Base-by-base conservation (phyloP, 208 protist genomes). In the Leptomonas pyrrhocoris region DNA sequence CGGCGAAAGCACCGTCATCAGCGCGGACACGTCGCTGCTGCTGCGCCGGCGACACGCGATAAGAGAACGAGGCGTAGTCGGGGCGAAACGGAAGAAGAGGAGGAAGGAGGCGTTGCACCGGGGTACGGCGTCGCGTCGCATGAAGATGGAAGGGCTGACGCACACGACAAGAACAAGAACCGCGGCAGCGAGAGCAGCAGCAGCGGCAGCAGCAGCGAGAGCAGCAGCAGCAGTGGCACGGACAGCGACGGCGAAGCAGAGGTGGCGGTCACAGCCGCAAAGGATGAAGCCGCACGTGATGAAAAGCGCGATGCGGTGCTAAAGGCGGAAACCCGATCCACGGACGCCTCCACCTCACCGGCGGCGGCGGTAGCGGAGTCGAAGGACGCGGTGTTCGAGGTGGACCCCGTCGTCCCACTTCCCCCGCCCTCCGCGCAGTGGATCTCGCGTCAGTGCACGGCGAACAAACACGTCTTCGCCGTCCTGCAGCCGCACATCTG, bases 381-480 rank as follows among this genome's bases (percentile, higher is more conserved):
- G 34, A 38, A 38, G 34, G n/a, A 4, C 4, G 31, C 42, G 28
- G 1, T 16, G 42, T 7, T 7, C 5, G 57, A 38, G 38, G 12
- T 40, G 13, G 46, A 31, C 0, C 42, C 55, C 4, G 36, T 30
- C 27, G 48, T 64, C 46, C 68, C 31, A 19, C 77, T 64, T 31
- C 77, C 72, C 0, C 77, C 77, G 46, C 66, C 71, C 2, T 82
- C 77, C 21, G 77, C 80, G 11, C 72, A 65, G 46, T 92, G 86
- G 86, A 55, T 92, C 23, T 84, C 86, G 53, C 74, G 77, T 8
- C 76, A 86, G 79, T 80, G 68, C 45, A 73, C 79, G 16, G 54
- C 62, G 9, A 74, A 89, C 60, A 66, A 74, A 13, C 61, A 67
- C 48, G 66, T 89, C 23, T 89, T 92, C 63, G 50, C 63, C 15